These are phyloP conservation scores for Coniochaeta sp. DNA, from an alignment of 2,329 filamentous ascomycete genomes.

Conservation along the genomic window DNA sequence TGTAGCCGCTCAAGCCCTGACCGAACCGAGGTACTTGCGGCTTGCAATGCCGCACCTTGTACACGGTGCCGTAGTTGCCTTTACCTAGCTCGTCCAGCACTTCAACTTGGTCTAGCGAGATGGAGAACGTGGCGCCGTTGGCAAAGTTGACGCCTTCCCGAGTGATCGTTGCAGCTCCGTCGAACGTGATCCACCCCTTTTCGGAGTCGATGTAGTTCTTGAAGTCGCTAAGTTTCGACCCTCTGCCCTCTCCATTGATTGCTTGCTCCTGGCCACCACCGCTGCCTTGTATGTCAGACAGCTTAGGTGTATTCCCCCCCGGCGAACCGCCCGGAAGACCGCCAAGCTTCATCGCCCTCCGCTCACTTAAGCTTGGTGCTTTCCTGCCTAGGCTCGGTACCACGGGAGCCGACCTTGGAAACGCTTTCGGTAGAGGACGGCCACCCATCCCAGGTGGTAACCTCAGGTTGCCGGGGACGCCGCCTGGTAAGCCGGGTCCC, in stretches of 20 bases:
- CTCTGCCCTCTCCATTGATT: slow-evolving; percentile 27
- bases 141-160: slow-evolving; percentile 87
- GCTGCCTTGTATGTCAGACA: slow-evolving; percentile 31
- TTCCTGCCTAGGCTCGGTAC: slow-evolving; percentile 26
- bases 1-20: slow-evolving; percentile 42
- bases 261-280: slow-evolving; percentile 13
- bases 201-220: slow-evolving; percentile 84
- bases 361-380: slow-evolving; percentile 57
- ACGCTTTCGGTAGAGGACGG: slow-evolving; percentile 38
- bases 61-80: slow-evolving; percentile 97
- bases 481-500: slow-evolving; percentile 28
- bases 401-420: slow-evolving; percentile 45
- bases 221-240: slow-evolving; percentile 51
- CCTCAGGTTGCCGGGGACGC: slow-evolving; percentile 33
- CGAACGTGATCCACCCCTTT: slow-evolving; percentile 85
- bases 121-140: slow-evolving; percentile 81
- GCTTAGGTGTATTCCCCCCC: slow-evolving; percentile 28
- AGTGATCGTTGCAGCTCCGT: slow-evolving; percentile 85
- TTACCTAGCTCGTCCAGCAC: slow-evolving; percentile 90
- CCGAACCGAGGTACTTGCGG: slow-evolving; percentile 50
- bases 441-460: slow-evolving; percentile 32
- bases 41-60: slow-evolving; percentile 85
- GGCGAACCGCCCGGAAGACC: slow-evolving; percentile 29
- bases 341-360: slow-evolving; percentile 55
- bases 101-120: slow-evolving; percentile 93